Percentiles rank a stretch among this genome's conserved stretches.
phyloP scores from a whole-genome alignment of 352 stramenopile species.

The Thraustotheca clavata region DNA sequence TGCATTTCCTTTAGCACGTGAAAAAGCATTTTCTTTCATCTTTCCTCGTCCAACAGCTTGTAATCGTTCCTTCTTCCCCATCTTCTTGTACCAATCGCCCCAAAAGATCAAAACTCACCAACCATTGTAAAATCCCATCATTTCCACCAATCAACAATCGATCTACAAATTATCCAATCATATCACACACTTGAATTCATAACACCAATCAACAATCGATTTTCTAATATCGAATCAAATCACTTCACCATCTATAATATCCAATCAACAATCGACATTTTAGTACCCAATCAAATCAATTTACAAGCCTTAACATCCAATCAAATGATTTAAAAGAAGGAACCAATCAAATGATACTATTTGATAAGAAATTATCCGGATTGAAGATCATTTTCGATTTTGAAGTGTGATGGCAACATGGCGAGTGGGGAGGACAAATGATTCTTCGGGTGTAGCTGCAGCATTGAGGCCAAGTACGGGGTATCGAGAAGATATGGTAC shows the following conservation, averaged over 20 bases:
- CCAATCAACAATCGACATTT: too few relatives aligned
- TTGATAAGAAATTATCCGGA: neutral
- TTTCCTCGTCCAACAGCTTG: conserved; percentile 13
- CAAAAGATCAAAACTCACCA: conserved; percentile 14
- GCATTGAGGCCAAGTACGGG: conserved; percentile 19
- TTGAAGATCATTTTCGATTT: too few relatives aligned
- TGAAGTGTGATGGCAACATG: neutral
- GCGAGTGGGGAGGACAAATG: conserved; percentile 19
- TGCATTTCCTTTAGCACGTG: conserved; percentile 42
- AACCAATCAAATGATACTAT: neutral
- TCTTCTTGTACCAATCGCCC: conserved; percentile 12
- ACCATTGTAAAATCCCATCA: neutral
- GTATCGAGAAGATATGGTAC: conserved; percentile 16
- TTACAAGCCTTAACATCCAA: too few relatives aligned
- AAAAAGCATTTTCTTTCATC: neutral
- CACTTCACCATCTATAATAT: too few relatives aligned
- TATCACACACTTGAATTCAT: neutral
- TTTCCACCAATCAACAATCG: neutral
- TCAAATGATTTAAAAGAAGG: too few relatives aligned
- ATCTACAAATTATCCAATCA: neutral
- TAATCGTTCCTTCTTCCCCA: conserved; percentile 22
- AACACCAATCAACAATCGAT: too few relatives aligned
- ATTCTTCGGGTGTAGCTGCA: conserved; percentile 17
- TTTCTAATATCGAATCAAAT: too few relatives aligned
- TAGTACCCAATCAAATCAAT: conserved; percentile 13